These are phyloP conservation scores for Cinnamomum chago DNA, from an alignment of 164 flowering plant genomes.

Conservation along the genomic window DNA sequence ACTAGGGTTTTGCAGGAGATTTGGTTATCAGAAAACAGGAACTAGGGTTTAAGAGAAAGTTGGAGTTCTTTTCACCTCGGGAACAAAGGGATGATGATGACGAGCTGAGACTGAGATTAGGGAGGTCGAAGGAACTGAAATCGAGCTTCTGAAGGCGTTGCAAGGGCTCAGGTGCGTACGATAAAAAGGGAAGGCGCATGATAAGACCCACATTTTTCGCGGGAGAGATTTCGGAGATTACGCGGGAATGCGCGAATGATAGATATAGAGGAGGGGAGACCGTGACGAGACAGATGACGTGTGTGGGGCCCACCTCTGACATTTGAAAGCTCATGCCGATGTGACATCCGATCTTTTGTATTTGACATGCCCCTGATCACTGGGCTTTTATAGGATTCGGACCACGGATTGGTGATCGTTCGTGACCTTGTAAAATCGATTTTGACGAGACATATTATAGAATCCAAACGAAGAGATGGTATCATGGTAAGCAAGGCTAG, in stretches of 20 bases:
- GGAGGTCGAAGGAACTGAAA: slow-evolving; percentile 22
- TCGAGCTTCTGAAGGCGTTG: slow-evolving; percentile 9
- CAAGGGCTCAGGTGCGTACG: slow-evolving; percentile 16
- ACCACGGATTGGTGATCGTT: too few species aligned
- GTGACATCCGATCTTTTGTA: too few species aligned
- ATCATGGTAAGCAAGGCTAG: too few species aligned
- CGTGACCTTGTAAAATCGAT: too few species aligned
- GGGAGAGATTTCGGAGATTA: background rate
- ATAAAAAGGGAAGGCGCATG: slow-evolving; percentile 34
- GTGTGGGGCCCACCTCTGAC: too few species aligned
- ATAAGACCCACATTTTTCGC: slow-evolving; percentile 19
- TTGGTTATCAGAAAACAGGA: background rate
- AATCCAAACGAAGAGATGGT: too few species aligned
- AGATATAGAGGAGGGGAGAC: too few species aligned
- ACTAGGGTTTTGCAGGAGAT: background rate
- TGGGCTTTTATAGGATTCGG: too few species aligned
- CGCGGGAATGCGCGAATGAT: background rate
- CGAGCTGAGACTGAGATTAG: slow-evolving; percentile 16
- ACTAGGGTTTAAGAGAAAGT: background rate
- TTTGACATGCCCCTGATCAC: too few species aligned
- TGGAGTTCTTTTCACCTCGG: slow-evolving; percentile 38
- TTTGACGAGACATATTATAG: too few species aligned
- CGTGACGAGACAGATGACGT: too few species aligned
- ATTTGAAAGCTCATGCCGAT: too few species aligned
- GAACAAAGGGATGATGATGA: slow-evolving; percentile 40